Percentiles rank a stretch among this genome's conserved stretches.
Conservation (phyloP, 176 grass and related monocot genomes). For the Triticum dicoccoides region DNA sequence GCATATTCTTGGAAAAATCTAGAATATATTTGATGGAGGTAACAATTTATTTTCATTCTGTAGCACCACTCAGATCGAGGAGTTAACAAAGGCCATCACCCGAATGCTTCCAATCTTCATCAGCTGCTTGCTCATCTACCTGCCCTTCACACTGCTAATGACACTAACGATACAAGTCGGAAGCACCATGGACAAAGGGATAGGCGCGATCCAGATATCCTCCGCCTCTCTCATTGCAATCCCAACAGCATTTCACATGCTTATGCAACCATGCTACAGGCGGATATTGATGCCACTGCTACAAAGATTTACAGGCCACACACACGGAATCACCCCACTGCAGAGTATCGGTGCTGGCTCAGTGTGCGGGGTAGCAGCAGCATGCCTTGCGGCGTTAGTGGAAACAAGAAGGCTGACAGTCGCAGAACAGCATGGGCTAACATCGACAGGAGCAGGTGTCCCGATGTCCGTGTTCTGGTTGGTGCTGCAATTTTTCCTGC, state of each 20-base stretch:
- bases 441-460: neutral
- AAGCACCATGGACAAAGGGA: conserved; percentile 50
- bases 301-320: conserved; percentile 34
- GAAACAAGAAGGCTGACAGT: conserved; percentile 46
- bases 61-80: conserved; percentile 38
- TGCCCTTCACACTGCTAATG: conserved; percentile 52
- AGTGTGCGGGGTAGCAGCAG: conserved; percentile 30
- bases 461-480: conserved; percentile 45
- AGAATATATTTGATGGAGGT: neutral
- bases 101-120: conserved; percentile 52
- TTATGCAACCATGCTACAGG: conserved; percentile 47
- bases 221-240: conserved; percentile 67
- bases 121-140: conserved; percentile 44
- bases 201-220: conserved; percentile 31
- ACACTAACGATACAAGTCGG: conserved; percentile 62
- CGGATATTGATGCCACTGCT: conserved; percentile 19
- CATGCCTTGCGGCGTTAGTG: conserved; percentile 41
- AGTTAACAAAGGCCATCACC: conserved; percentile 35
- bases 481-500: conserved; percentile 44
- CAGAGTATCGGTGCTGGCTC: conserved; percentile 49
- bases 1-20: conserved; percentile 33
- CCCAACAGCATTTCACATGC: conserved; percentile 55
- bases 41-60: conserved; percentile 32
- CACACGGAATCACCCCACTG: conserved; percentile 31
- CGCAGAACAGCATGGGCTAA: conserved; percentile 20